Conservation (phyloP, 768 basidiomycete genomes). For the Suillus luteus region DNA sequence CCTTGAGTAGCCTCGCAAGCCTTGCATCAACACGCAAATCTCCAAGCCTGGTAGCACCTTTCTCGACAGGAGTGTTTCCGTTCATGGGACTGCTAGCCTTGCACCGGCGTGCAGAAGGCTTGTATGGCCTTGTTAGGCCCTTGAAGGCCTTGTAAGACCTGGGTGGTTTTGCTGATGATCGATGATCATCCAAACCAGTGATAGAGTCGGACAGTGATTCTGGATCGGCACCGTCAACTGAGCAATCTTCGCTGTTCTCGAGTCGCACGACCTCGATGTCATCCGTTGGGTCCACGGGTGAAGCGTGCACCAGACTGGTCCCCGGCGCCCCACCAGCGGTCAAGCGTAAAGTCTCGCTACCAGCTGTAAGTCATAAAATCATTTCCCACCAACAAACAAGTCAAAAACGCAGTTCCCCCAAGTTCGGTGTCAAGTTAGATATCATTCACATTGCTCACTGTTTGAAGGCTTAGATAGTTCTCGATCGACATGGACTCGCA, state of each 20-base stretch:
- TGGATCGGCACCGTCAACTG: background rate
- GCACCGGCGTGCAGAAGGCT: too few species aligned
- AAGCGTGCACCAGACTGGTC: constrained; percentile 8
- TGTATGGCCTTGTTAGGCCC: too few species aligned
- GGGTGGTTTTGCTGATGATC: too few species aligned
- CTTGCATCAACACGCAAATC: too few species aligned
- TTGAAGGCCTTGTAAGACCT: too few species aligned
- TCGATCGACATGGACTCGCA: constrained; percentile 36
- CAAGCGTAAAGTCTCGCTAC: background rate
- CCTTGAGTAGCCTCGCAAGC: too few species aligned
- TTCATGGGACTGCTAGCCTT: too few species aligned
- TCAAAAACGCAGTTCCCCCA: background rate
- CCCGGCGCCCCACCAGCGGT: background rate
- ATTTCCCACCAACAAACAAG: background rate
- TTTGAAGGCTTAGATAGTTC: constrained; percentile 24
- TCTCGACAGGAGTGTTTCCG: too few species aligned
- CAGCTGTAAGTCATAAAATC: background rate
- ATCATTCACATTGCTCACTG: constrained; percentile 35
- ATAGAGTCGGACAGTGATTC: constrained; percentile 10
- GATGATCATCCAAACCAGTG: constrained; percentile 3
- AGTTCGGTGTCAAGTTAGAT: background rate
- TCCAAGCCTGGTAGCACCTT: too few species aligned
- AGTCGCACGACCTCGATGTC: constrained; percentile 11
- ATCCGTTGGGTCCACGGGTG: background rate
- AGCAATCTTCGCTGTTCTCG: background rate